Percentiles rank a stretch among this genome's conserved stretches.
Evolutionary conservation across 768 basidiomycete genomes (phyloP).

Genomic region (Mrakia blollopis): DNA sequence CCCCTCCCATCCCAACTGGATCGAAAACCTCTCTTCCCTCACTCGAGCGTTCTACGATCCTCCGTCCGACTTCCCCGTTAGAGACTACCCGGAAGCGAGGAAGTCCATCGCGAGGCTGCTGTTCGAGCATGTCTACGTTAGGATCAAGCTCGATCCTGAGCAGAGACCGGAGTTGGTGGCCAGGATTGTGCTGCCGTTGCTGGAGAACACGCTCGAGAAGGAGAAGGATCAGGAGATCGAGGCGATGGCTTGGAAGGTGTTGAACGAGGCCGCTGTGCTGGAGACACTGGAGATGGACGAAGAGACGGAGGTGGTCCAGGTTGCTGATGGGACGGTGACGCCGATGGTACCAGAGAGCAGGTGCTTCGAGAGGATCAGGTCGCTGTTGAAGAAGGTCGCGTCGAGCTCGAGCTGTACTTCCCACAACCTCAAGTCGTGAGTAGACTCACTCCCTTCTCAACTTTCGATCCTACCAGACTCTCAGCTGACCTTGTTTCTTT

Average conservation of each 20-base stretch:
- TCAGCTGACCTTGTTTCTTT: not conserved
- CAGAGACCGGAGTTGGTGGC: constrained; percentile 41
- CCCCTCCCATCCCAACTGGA: constrained; percentile 43
- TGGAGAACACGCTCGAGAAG: constrained; percentile 42
- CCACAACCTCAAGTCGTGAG: not conserved
- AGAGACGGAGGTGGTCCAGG: constrained; percentile 24
- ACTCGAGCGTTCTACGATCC: constrained; percentile 39
- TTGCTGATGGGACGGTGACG: not conserved
- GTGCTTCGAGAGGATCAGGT: constrained; percentile 39
- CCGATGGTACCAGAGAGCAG: constrained; percentile 28
- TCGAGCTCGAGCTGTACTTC: constrained; percentile 31
- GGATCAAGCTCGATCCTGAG: constrained; percentile 40
- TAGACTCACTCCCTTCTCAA: not conserved
- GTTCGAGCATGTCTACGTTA: constrained; percentile 41
- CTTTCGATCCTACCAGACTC: not conserved
- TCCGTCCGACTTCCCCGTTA: not conserved
- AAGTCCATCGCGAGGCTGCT: constrained; percentile 36
- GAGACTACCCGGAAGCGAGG: constrained; percentile 9
- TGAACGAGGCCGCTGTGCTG: constrained; percentile 41
- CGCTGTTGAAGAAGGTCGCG: constrained; percentile 37
- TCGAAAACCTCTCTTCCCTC: constrained; percentile 43
- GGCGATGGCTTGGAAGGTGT: constrained; percentile 39
- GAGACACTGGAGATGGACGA: constrained; percentile 44
- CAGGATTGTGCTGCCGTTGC: constrained; percentile 43
- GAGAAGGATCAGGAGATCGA: constrained; percentile 43